These are phyloP conservation scores for Schizosaccharomyces octosporus DNA, from an alignment of 805 yeast genomes.

Conservation along the genomic window DNA sequence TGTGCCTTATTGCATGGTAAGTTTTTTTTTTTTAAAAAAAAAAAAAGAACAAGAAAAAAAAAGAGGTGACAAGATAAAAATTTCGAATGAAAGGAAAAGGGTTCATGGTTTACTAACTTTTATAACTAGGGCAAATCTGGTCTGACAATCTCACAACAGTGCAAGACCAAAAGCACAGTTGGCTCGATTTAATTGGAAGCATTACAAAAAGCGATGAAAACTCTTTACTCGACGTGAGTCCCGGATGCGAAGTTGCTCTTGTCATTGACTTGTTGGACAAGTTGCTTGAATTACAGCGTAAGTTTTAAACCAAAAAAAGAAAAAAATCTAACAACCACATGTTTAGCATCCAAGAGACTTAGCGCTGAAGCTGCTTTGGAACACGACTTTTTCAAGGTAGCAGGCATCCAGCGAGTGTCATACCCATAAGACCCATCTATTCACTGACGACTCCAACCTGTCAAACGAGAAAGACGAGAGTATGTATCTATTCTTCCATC, in stretches of 20 bases:
- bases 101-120: background rate
- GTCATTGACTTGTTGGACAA: background rate
- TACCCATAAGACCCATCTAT: too few relatives aligned
- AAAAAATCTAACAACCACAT: background rate
- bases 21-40: too few relatives aligned
- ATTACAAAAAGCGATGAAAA: background rate
- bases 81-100: background rate
- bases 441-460: too few relatives aligned
- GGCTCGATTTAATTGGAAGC: background rate
- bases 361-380: background rate
- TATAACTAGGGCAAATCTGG: background rate
- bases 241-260: background rate
- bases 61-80: background rate
- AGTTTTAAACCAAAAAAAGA: too few relatives aligned
- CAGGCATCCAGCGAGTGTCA: too few relatives aligned
- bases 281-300: background rate
- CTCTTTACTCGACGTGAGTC: background rate
- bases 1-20: slow-evolving; percentile 2
- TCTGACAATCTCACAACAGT: background rate
- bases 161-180: background rate
- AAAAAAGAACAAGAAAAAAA: background rate
- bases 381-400: background rate
- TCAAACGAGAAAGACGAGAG: too few relatives aligned
- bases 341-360: background rate
- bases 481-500: too few relatives aligned